A percentile compares a stretch with the other conserved stretches of the same genome.
Conservation (phyloP, 2,329 filamentous ascomycete genomes). For the Beauveria sp. region DNA sequence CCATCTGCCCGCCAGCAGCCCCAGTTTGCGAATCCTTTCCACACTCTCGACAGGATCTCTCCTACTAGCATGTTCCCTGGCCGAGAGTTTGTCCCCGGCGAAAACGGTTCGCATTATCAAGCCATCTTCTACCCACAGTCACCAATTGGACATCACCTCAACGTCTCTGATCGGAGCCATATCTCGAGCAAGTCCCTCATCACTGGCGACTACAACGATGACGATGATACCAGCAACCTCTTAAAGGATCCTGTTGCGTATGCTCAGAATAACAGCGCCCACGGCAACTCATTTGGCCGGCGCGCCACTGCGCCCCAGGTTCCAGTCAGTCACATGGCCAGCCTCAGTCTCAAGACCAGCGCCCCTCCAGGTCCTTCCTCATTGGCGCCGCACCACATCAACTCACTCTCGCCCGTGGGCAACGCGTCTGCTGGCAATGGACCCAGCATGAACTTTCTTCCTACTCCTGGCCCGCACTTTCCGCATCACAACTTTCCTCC, state of each 20-base stretch:
- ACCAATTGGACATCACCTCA: conserved; percentile 61
- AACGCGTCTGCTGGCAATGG: conserved; percentile 15
- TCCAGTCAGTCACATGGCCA: conserved; percentile 59
- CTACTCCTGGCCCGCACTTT: conserved; percentile 42
- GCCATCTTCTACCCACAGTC: conserved; percentile 66
- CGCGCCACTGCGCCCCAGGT: conserved; percentile 66
- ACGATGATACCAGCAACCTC: conserved; percentile 65
- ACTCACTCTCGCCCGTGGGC: conserved; percentile 49
- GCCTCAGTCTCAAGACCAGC: conserved; percentile 63
- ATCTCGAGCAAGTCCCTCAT: conserved; percentile 65
- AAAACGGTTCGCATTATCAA: conserved; percentile 46
- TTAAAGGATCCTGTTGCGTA: conserved; percentile 65
- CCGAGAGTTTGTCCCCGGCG: conserved; percentile 49
- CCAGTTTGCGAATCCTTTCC: conserved; percentile 53
- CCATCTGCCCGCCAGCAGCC: conserved; percentile 40
- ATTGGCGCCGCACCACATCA: conserved; percentile 37
- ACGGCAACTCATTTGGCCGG: conserved; percentile 35
- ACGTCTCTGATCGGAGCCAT: conserved; percentile 43
- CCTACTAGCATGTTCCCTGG: conserved; percentile 46
- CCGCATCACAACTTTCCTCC: conserved; percentile 66
- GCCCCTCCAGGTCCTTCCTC: conserved; percentile 43
- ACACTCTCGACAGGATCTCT: conserved; percentile 53
- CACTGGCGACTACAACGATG: conserved; percentile 54
- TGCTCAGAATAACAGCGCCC: conserved; percentile 48
- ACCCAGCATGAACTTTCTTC: conserved; percentile 21